A percentile compares a stretch with the other conserved stretches of the same genome.
Conservation (phyloP, 345 rosid genomes). For the Turritis glabra region DNA sequence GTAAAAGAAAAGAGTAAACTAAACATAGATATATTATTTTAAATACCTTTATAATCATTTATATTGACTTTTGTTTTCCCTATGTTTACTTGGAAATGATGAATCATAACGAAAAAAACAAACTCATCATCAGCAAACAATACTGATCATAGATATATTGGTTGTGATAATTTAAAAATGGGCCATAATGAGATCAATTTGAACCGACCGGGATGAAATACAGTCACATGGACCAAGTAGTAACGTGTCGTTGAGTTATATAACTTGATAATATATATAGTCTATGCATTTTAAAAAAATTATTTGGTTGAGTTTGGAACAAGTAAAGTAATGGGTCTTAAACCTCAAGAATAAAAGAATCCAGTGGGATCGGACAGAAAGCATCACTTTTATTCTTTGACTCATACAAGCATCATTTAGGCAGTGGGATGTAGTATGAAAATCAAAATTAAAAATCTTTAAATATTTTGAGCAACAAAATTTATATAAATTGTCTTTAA, state of each 20-base stretch:
- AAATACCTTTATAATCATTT: not conserved
- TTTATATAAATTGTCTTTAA: not conserved
- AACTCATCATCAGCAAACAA: too few species aligned
- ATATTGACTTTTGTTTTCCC: not conserved
- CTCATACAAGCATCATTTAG: conserved; percentile 31
- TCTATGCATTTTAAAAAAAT: not conserved
- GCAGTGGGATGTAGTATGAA: not conserved
- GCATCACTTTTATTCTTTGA: conserved; percentile 1
- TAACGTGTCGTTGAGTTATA: conserved; percentile 16
- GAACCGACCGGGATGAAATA: conserved; percentile 19
- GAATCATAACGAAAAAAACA: conserved; percentile 6
- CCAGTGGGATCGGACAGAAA: conserved; percentile 12
- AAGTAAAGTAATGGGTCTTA: conserved; percentile 30
- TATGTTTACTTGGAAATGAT: not conserved
- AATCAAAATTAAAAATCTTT: not conserved
- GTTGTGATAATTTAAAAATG: not conserved
- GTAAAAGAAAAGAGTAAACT: conserved; percentile 22
- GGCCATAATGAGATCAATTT: conserved; percentile 14
- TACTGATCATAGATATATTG: too few species aligned
- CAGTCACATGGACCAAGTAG: conserved; percentile 18
- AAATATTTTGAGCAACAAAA: not conserved
- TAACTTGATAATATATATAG: not conserved
- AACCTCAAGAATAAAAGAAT: conserved; percentile 25
- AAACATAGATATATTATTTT: not conserved
- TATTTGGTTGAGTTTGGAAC: conserved; percentile 32